phyloP scores from a whole-genome alignment of 2,329 filamentous ascomycete species.

The Penicillium nordicum region DNA sequence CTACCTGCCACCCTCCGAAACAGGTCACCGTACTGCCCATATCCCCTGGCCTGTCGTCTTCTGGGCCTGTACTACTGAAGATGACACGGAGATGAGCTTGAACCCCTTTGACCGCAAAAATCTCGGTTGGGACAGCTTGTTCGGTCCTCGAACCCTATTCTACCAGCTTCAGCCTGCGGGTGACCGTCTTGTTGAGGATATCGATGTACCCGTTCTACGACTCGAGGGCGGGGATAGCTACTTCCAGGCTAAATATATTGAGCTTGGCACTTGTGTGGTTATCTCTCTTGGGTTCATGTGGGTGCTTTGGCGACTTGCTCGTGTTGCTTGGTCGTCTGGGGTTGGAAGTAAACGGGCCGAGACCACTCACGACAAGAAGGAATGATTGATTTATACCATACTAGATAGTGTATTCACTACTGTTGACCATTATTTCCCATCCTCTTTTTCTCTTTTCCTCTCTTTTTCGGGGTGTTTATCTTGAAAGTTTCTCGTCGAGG shows the following conservation, averaged over 20 bases:
- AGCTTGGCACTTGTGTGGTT: conserved; percentile 55
- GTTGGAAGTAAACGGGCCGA: background rate
- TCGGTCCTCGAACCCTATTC: conserved; percentile 73
- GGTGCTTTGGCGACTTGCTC: conserved; percentile 60
- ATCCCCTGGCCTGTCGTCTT: conserved; percentile 81
- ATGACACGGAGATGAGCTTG: conserved; percentile 61
- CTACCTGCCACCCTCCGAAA: conserved; percentile 64
- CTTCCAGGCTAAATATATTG: conserved; percentile 39
- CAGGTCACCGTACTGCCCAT: conserved; percentile 54
- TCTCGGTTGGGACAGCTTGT: conserved; percentile 81
- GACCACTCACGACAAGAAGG: conserved; percentile 26
- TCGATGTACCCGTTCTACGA: conserved; percentile 65
- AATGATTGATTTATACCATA: conserved; percentile 13
- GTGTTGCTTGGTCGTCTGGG: conserved; percentile 27
- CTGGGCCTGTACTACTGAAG: conserved; percentile 73
- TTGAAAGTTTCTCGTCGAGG: background rate
- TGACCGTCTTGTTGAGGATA: conserved; percentile 48
- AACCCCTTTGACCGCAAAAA: conserved; percentile 85
- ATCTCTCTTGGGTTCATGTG: conserved; percentile 66
- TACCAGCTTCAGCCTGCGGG: conserved; percentile 68
- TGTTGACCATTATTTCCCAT: background rate
- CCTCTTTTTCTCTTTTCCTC: background rate
- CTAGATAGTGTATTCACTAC: background rate
- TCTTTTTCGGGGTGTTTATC: background rate
- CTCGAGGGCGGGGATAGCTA: conserved; percentile 48